A percentile compares a stretch with the other conserved stretches of the same genome.
These are phyloP conservation scores for Prunus yedoensis DNA, from an alignment of 331 rosid genomes.

Conservation along the genomic window DNA sequence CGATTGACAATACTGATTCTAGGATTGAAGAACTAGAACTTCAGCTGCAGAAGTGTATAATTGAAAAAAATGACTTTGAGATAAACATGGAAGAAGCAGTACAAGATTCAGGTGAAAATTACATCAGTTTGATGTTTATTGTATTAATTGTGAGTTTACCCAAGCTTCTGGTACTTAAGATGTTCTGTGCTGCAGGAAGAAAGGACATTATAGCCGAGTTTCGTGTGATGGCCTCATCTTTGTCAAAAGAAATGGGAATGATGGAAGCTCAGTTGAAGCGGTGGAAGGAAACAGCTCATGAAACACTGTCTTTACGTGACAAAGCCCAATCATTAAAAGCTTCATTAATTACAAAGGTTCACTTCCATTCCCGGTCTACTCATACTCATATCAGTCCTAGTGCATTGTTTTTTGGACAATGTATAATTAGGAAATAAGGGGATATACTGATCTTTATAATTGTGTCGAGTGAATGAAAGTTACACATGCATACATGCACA, in stretches of 20 bases:
- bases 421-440: neutral
- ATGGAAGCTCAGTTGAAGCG: slow-evolving; percentile 88
- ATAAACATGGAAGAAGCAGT: slow-evolving; percentile 80
- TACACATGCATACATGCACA: neutral
- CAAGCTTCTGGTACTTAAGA: slow-evolving; percentile 37
- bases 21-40: slow-evolving; percentile 73
- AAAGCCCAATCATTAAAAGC: slow-evolving; percentile 61
- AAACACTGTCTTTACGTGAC: slow-evolving; percentile 70
- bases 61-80: slow-evolving; percentile 77
- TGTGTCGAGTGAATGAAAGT: neutral
- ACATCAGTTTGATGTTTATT: slow-evolving; percentile 16
- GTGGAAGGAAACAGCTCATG: slow-evolving; percentile 88
- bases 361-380: slow-evolving; percentile 20
- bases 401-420: neutral
- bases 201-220: slow-evolving; percentile 89
- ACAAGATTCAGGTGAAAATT: slow-evolving; percentile 71
- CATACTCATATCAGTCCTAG: neutral
- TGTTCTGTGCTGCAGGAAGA: slow-evolving; percentile 66
- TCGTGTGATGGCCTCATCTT: slow-evolving; percentile 84
- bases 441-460: neutral
- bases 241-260: slow-evolving; percentile 96
- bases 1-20: slow-evolving; percentile 51
- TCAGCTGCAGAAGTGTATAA: slow-evolving; percentile 65
- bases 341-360: slow-evolving; percentile 61
- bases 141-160: slow-evolving; percentile 20